Conservation (phyloP, 176 grass and related monocot genomes). For the Carex scoparia region DNA sequence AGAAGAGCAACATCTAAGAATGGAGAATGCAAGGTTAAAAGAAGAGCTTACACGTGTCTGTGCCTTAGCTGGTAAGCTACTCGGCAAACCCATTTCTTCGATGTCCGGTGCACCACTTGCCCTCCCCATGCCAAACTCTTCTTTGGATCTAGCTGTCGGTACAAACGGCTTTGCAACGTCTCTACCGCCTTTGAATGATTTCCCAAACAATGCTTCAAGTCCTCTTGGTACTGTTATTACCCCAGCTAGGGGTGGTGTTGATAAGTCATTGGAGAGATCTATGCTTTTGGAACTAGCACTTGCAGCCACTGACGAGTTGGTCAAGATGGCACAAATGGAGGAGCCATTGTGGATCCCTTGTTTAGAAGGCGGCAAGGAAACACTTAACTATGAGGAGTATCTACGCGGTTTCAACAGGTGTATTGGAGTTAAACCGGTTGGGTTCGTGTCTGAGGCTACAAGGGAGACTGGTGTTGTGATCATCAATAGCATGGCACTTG, state of each 20-base stretch:
- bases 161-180: conserved; percentile 27
- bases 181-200: conserved; percentile 35
- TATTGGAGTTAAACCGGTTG: conserved; percentile 40
- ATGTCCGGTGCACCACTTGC: conserved; percentile 21
- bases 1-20: conserved; percentile 57
- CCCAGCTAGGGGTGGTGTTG: conserved; percentile 24
- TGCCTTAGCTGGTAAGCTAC: conserved; percentile 53
- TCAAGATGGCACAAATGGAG: conserved; percentile 80
- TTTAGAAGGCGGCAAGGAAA: conserved; percentile 32
- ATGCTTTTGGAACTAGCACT: conserved; percentile 61
- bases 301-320: conserved; percentile 66
- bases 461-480: conserved; percentile 59
- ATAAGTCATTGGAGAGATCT: conserved; percentile 44
- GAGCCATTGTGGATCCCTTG: conserved; percentile 67
- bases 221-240: conserved; percentile 46
- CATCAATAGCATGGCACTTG: conserved; percentile 48
- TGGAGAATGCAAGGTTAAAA: conserved; percentile 74
- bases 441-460: conserved; percentile 70
- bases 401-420: conserved; percentile 40
- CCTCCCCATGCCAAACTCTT: conserved; percentile 28
- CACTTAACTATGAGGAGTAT: conserved; percentile 65
- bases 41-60: conserved; percentile 69
- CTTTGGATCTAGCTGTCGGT: conserved; percentile 52
- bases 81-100: conserved; percentile 43
- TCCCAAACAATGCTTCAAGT: conserved; percentile 30